phyloP scores from a whole-genome alignment of 495 filamentous ascomycete genomes.

The Elaphomyces granulatus region DNA sequence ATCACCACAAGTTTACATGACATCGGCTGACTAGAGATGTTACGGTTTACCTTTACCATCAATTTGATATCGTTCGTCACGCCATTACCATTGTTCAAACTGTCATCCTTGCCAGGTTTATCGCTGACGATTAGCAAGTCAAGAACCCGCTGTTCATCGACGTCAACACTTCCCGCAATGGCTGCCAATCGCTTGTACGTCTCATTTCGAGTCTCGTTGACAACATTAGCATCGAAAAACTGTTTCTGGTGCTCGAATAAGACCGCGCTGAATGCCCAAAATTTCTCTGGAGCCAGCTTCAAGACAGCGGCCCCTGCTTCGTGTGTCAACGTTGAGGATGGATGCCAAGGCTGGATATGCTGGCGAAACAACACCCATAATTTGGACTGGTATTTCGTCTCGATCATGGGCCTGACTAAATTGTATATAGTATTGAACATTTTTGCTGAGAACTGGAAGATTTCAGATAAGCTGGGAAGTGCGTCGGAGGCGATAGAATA shows the following conservation, averaged over 20 bases:
- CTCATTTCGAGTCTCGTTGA: conserved; percentile 66
- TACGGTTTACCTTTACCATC: conserved; percentile 52
- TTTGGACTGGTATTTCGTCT: conserved; percentile 39
- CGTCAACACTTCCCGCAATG: conserved; percentile 49
- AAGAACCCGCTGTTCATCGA: conserved; percentile 51
- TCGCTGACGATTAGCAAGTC: conserved; percentile 48
- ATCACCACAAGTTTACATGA: background rate
- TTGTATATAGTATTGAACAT: conserved; percentile 59
- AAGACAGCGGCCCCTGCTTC: conserved; percentile 75
- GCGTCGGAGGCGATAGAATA: conserved; percentile 3
- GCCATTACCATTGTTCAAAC: conserved; percentile 60
- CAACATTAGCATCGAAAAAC: conserved; percentile 71
- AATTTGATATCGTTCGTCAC: conserved; percentile 73
- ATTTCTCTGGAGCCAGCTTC: conserved; percentile 47
- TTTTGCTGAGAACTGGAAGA: conserved; percentile 41
- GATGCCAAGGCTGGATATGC: conserved; percentile 94
- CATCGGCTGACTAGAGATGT: too few species aligned
- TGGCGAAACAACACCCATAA: conserved; percentile 71
- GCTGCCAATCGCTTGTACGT: conserved; percentile 68
- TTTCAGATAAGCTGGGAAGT: conserved; percentile 1
- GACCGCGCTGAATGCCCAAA: conserved; percentile 60
- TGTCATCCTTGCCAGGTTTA: conserved; percentile 44
- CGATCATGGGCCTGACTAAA: conserved; percentile 40
- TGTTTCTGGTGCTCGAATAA: conserved; percentile 56
- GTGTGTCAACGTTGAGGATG: conserved; percentile 72